These are phyloP conservation scores for Globisporangium viniferum DNA, from an alignment of 352 stramenopile species.

Conservation along the genomic window DNA sequence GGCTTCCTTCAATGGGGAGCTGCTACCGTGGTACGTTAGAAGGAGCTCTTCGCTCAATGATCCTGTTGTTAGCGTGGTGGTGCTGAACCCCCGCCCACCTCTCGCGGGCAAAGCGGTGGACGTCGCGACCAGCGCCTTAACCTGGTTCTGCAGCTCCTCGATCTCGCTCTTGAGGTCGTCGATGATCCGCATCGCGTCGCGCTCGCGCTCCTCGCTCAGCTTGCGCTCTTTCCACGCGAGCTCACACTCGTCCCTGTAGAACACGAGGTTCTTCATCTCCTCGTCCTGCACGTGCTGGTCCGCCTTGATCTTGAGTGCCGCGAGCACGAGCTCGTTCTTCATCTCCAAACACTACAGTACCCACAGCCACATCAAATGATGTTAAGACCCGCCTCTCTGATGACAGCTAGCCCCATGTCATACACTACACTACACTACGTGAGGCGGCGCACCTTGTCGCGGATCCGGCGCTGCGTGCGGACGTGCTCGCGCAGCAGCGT, in stretches of 20 bases:
- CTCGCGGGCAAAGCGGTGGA: neutral
- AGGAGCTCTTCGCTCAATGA: neutral
- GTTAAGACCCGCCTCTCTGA: neutral
- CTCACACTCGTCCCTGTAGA: slow-evolving; percentile 76
- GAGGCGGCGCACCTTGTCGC: slow-evolving; percentile 41
- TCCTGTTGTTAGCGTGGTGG: neutral
- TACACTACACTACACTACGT: neutral
- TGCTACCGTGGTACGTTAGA: too few species aligned
- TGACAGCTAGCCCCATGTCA: neutral
- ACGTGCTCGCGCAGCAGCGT: slow-evolving; percentile 49
- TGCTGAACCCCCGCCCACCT: neutral
- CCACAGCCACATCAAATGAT: neutral
- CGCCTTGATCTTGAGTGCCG: slow-evolving; percentile 51
- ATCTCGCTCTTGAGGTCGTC: slow-evolving; percentile 62
- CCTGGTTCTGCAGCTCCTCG: slow-evolving; percentile 45
- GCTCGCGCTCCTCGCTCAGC: slow-evolving; percentile 56
- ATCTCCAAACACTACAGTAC: slow-evolving; percentile 47
- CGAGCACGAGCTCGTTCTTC: slow-evolving; percentile 65
- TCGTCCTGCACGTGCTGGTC: slow-evolving; percentile 62
- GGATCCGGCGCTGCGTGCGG: slow-evolving; percentile 44
- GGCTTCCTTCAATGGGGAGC: slow-evolving; percentile 12
- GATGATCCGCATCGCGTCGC: slow-evolving; percentile 61
- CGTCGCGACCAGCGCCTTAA: slow-evolving; percentile 41
- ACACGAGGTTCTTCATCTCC: slow-evolving; percentile 66
- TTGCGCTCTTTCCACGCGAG: slow-evolving; percentile 57